phyloP scores from a whole-genome alignment of 805 yeast genomes.

The Myxozyma melibiosi region DNA sequence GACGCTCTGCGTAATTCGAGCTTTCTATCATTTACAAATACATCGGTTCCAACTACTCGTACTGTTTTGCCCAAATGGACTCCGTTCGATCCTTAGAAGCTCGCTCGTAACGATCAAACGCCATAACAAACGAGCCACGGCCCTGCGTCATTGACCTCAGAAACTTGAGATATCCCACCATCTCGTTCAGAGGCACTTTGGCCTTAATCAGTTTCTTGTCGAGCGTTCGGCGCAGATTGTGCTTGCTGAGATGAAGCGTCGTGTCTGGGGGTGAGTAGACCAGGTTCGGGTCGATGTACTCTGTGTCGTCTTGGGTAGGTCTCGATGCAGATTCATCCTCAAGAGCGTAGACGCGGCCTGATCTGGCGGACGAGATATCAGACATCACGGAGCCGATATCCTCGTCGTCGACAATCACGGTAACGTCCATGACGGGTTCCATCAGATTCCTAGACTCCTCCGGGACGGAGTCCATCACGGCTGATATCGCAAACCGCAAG shows the following conservation, averaged over 20 bases:
- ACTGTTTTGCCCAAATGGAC: slow-evolving; percentile 19
- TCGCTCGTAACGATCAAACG: slow-evolving; percentile 69
- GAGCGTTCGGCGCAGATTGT: slow-evolving; percentile 44
- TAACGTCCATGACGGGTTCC: slow-evolving; percentile 86
- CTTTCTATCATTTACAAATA: too few species aligned
- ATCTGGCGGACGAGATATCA: slow-evolving; percentile 77
- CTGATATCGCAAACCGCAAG: slow-evolving; percentile 50
- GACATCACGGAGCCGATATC: slow-evolving; percentile 82
- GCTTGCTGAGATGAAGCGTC: slow-evolving; percentile 41
- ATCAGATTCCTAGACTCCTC: slow-evolving; percentile 53
- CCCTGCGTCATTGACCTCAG: slow-evolving; percentile 88
- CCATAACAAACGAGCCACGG: slow-evolving; percentile 80
- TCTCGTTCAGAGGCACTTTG: slow-evolving; percentile 79
- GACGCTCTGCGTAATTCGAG: too few species aligned
- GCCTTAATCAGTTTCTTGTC: slow-evolving; percentile 58
- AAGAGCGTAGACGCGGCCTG: slow-evolving; percentile 71
- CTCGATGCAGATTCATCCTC: slow-evolving; percentile 55
- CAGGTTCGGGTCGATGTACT: slow-evolving; percentile 42
- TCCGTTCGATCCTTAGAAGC: slow-evolving; percentile 55
- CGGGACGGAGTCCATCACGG: slow-evolving; percentile 42
- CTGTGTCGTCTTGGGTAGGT: slow-evolving; percentile 1
- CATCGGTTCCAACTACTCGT: neutral
- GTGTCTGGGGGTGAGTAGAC: slow-evolving; percentile 78
- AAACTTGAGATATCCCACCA: slow-evolving; percentile 83
- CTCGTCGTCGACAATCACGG: slow-evolving; percentile 65